Percentiles rank a stretch among this genome's conserved stretches.
Evolutionary conservation across 2,329 filamentous ascomycete genomes (phyloP).

Genomic region (Aspergillus ochraceoroseus): DNA sequence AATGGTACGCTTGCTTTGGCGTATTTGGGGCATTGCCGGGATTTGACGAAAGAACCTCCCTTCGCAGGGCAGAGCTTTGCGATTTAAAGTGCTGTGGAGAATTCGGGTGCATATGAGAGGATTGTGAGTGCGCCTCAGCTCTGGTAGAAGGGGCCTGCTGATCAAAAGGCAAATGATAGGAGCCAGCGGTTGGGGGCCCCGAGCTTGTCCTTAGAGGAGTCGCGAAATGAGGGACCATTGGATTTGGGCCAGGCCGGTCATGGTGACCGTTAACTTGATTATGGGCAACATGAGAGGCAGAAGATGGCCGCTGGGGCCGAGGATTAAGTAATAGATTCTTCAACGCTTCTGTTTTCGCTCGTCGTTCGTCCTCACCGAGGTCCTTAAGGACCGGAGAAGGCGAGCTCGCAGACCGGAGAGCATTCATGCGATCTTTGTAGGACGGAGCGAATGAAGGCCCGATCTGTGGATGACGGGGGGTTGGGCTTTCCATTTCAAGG

Average conservation of each 20-base stretch:
- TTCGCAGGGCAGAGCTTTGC: constrained; percentile 32
- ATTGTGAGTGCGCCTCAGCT: constrained; percentile 23
- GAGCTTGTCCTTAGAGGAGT: constrained; percentile 33
- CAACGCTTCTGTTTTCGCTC: constrained; percentile 43
- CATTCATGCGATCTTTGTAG: constrained; percentile 46
- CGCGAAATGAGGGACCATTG: constrained; percentile 29
- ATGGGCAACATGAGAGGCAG: constrained; percentile 27
- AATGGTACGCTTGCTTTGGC: constrained; percentile 19
- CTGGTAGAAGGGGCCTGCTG: constrained; percentile 18
- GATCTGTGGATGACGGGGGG: constrained; percentile 50
- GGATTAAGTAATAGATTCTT: constrained; percentile 46
- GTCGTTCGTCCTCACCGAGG: constrained; percentile 40
- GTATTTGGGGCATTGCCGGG: constrained; percentile 14
- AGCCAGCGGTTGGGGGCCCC: constrained; percentile 30
- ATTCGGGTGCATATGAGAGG: constrained; percentile 23
- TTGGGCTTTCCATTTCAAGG: constrained; percentile 62
- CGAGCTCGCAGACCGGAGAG: constrained; percentile 37
- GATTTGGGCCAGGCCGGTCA: constrained; percentile 16
- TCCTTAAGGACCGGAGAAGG: constrained; percentile 28
- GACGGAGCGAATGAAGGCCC: constrained; percentile 64
- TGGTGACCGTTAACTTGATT: constrained; percentile 21
- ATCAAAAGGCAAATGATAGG: constrained; percentile 17
- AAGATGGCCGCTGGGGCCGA: constrained; percentile 35
- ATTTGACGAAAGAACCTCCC: constrained; percentile 28
- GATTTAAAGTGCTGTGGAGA: constrained; percentile 23